Conservation (phyloP, 2,329 filamentous ascomycete species). For the Pseudogymnoascus sp. region DNA sequence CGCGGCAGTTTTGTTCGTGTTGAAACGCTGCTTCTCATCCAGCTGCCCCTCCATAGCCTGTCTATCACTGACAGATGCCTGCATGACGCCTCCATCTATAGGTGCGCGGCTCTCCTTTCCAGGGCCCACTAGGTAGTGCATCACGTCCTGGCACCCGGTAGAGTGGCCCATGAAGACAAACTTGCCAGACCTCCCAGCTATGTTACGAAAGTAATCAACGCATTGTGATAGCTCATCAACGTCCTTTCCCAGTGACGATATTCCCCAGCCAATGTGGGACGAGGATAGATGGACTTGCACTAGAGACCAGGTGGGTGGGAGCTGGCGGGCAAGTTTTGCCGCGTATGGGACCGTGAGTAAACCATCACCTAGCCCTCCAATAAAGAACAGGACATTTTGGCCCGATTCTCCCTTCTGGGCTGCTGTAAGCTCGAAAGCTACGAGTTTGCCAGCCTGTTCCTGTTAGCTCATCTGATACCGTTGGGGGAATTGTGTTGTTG, state of each 20-base stretch:
- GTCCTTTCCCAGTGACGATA: slow-evolving; percentile 39
- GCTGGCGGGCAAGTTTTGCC: slow-evolving; percentile 29
- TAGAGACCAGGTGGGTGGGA: slow-evolving; percentile 37
- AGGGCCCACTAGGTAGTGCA: slow-evolving; percentile 50
- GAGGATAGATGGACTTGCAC: slow-evolving; percentile 41
- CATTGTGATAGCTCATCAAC: slow-evolving; percentile 41
- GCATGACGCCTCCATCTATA: slow-evolving; percentile 57
- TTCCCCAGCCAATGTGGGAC: slow-evolving; percentile 34
- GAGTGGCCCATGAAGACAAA: slow-evolving; percentile 64
- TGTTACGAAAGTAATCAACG: slow-evolving; percentile 40
- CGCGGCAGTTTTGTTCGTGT: slow-evolving; percentile 32
- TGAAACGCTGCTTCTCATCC: slow-evolving; percentile 29
- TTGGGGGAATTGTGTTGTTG: not conserved
- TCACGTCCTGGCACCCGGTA: slow-evolving; percentile 61
- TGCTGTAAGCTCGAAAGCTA: slow-evolving; percentile 29
- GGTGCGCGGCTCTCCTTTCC: slow-evolving; percentile 16
- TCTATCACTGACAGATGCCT: slow-evolving; percentile 58
- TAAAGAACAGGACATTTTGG: slow-evolving; percentile 43
- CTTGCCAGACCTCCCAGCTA: slow-evolving; percentile 37
- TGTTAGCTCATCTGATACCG: not conserved
- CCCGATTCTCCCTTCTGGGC: not conserved
- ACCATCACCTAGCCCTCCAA: slow-evolving; percentile 49
- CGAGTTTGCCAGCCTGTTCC: slow-evolving; percentile 24
- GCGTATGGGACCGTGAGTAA: slow-evolving; percentile 44
- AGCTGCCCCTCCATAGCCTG: slow-evolving; percentile 42